Conservation (phyloP, 495 filamentous ascomycete species). For the Pseudevernia furfuracea region DNA sequence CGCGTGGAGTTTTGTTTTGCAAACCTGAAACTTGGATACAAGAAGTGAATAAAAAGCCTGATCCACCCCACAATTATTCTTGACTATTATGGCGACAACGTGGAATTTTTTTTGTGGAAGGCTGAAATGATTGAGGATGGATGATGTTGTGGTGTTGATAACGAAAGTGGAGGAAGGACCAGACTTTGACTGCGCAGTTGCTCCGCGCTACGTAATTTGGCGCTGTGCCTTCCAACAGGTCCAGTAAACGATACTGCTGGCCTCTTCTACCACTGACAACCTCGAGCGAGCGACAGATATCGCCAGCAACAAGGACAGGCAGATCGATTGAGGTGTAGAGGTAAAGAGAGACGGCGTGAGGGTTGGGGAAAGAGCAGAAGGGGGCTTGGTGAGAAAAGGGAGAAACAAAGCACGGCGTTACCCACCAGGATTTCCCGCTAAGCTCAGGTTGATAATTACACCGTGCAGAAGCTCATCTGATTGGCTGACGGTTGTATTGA, state of each 20-base stretch:
- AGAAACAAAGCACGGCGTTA: constrained; percentile 15
- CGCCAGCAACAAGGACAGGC: constrained; percentile 20
- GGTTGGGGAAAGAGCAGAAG: constrained; percentile 16
- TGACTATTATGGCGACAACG: constrained; percentile 11
- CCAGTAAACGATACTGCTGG: constrained; percentile 9
- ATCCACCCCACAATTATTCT: constrained; percentile 6
- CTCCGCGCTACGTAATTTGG: constrained; percentile 27
- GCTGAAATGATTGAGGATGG: constrained; percentile 10
- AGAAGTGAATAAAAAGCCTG: constrained; percentile 15
- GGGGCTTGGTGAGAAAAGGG: constrained; percentile 28
- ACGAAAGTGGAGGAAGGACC: constrained; percentile 21
- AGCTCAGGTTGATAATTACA: constrained; percentile 2
- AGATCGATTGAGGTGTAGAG: constrained; percentile 17
- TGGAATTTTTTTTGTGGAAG: neutral
- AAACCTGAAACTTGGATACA: constrained; percentile 8
- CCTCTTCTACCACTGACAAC: constrained; percentile 8
- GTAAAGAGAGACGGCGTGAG: constrained; percentile 28
- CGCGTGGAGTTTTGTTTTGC: constrained; percentile 13
- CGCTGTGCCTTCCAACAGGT: constrained; percentile 19
- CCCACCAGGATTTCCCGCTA: constrained; percentile 10
- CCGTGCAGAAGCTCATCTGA: neutral
- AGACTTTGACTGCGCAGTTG: constrained; percentile 27
- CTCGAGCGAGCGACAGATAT: constrained; percentile 26
- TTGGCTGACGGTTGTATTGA: constrained; percentile 8
- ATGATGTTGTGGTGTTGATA: constrained; percentile 17